These are phyloP conservation scores for Neckera pumila DNA, from an alignment of 225 moss, liverwort and hornwort genomes.

Conservation along the genomic window DNA sequence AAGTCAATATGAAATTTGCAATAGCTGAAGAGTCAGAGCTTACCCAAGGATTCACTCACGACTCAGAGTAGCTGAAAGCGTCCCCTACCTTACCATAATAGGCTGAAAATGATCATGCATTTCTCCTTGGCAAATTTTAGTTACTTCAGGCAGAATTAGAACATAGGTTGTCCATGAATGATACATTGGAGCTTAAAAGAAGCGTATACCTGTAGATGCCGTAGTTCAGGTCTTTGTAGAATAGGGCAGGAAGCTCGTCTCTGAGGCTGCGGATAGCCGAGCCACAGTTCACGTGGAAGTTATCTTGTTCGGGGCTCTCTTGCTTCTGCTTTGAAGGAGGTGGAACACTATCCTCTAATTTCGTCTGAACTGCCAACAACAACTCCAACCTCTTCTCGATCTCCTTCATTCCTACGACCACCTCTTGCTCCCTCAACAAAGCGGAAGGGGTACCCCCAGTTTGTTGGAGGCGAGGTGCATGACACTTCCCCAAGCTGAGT, in stretches of 20 bases:
- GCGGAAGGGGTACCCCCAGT: neutral
- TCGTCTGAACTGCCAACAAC: conserved; percentile 32
- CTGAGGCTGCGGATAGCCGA: conserved; percentile 80
- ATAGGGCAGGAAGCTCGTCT: conserved; percentile 81
- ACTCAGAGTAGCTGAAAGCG: neutral
- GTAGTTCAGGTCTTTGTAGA: conserved; percentile 77
- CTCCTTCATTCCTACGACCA: conserved; percentile 21
- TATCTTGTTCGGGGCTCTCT: conserved; percentile 40
- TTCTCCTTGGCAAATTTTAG: neutral
- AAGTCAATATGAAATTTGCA: neutral
- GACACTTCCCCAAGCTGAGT: conserved; percentile 20
- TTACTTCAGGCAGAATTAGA: neutral
- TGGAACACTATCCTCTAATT: conserved; percentile 31
- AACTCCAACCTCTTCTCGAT: conserved; percentile 43
- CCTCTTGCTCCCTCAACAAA: conserved; percentile 4
- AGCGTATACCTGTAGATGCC: conserved; percentile 79
- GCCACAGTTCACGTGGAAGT: conserved; percentile 75
- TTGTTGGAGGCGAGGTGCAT: conserved; percentile 11
- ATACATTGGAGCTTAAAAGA: neutral
- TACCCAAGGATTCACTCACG: neutral
- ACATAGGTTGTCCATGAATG: neutral
- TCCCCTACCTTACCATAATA: neutral
- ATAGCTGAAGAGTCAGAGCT: neutral
- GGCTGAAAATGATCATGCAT: neutral
- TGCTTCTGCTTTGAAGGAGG: conserved; percentile 42